phyloP scores from a whole-genome alignment of 805 yeast species.

The Lachancea quebecensis region DNA sequence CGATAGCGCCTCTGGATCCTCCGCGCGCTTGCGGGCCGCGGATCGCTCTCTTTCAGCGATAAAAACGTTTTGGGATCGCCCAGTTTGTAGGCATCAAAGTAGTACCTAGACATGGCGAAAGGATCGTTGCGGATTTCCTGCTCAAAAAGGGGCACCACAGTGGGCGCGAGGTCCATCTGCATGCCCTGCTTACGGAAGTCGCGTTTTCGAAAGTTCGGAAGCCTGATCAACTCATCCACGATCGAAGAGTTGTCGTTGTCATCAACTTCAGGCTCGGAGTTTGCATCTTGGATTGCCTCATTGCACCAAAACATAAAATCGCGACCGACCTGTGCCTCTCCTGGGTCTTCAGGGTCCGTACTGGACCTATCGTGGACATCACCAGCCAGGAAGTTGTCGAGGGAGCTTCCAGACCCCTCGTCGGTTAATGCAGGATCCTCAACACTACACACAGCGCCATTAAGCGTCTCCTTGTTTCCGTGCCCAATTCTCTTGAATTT shows the following conservation, averaged over 20 bases:
- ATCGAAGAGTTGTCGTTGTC: slow-evolving; percentile 3
- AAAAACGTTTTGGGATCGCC: slow-evolving; percentile 1
- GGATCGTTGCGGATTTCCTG: slow-evolving; percentile 4
- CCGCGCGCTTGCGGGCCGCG: background rate
- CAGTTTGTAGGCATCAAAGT: slow-evolving; percentile 2
- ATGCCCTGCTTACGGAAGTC: background rate
- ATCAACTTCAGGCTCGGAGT: slow-evolving; percentile 1
- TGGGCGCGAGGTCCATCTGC: background rate
- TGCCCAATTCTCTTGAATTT: background rate
- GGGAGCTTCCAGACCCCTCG: background rate
- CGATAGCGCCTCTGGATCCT: background rate
- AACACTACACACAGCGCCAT: no score
- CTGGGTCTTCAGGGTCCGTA: background rate
- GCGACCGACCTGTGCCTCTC: background rate
- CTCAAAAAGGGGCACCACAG: background rate
- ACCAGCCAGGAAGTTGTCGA: background rate
- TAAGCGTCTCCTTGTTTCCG: background rate
- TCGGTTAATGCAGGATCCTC: background rate
- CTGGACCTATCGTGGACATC: background rate
- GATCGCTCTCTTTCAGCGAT: slow-evolving; percentile 2
- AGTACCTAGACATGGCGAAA: slow-evolving; percentile 5
- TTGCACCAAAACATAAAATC: background rate
- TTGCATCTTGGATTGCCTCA: background rate
- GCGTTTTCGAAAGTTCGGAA: slow-evolving; percentile 3
- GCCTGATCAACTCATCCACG: slow-evolving; percentile 3